Evolutionary conservation across 495 filamentous ascomycete species (phyloP), one percentile per base, ranked within the genome.

Genomic region (Lophiotrema nucula): DNA sequence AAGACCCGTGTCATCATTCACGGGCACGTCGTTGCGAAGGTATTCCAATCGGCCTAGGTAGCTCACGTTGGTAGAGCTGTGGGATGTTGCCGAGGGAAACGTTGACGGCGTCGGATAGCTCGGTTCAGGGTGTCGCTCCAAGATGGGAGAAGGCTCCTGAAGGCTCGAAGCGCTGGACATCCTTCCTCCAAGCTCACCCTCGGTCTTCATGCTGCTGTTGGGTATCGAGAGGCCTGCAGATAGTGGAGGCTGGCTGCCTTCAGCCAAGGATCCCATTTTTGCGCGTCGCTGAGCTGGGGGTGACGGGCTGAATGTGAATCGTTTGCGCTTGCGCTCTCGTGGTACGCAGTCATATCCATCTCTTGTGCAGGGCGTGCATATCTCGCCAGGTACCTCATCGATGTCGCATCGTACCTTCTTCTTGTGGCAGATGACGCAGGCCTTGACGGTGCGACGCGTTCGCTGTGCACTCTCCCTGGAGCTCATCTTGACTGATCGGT

Each of bases 361-460:
- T 38, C 53, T 54, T 33, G 60, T 24, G 41, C 62, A 65, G 39
- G 52, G 53, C 19, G 57, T 46, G 23, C 62, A 65, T 6, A 27
- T 21, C 10, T 48, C 44, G 10, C 62, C 59, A 11, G 33, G 28
- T 5, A 60, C 56, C 2, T 47, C 24, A 31, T 65, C 62, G 24
- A 65, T 59, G 33, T 65, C 58, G 57, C 62, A 65, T 10, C 53
- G 33, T 19, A 65, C 51, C 53, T 65, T 65, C 39, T 58, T 65
- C 52, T 65, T 65, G 44, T 65, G 62, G 48, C 62, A 65, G 33
- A 65, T 61, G 39, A 65, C 53, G 52, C 62, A 65, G 13, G 62
- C 62, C 26, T 57, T 65, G n/a, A 52, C 58, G 22, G 58, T 56
- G n/a, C 58, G 43, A 15, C 58, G 58, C 21, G 45, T 25, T 18